These are phyloP conservation scores for Scheffersomyces stipitis DNA, from an alignment of 805 yeast genomes.

Conservation along the genomic window DNA sequence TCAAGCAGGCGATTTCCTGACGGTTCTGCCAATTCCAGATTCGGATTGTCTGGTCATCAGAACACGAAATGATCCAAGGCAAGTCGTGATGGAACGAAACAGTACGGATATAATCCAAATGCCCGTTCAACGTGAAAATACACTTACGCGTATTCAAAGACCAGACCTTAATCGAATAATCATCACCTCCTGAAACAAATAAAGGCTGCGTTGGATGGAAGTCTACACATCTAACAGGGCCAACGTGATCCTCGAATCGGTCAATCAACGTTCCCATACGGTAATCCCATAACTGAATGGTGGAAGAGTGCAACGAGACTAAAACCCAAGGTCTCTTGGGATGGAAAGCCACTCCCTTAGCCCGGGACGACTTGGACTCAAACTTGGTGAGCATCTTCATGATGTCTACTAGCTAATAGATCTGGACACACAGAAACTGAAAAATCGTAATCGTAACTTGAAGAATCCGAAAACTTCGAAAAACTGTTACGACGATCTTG, in stretches of 20 bases:
- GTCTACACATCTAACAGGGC: constrained; percentile 93
- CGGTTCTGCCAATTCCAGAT: constrained; percentile 99
- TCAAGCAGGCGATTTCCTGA: constrained; percentile 92
- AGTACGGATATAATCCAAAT: constrained; percentile 91
- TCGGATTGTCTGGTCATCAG: constrained; percentile 97
- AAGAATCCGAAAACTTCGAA: too few relatives aligned
- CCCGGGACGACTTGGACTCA: constrained; percentile 96
- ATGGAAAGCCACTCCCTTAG: constrained; percentile 96
- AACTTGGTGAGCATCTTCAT: constrained; percentile 54
- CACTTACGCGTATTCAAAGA: constrained; percentile 88
- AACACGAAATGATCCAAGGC: constrained; percentile 95
- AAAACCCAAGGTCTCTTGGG: constrained; percentile 95
- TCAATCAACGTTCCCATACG: constrained; percentile 98
- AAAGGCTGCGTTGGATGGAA: constrained; percentile 98
- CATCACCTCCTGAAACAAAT: constrained; percentile 97
- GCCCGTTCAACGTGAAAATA: constrained; percentile 88
- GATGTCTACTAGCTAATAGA: constrained; percentile 7
- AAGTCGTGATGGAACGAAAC: constrained; percentile 92
- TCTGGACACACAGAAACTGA: too few relatives aligned
- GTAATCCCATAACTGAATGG: constrained; percentile 99
- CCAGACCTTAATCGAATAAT: constrained; percentile 94
- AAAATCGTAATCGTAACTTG: too few relatives aligned
- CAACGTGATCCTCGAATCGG: constrained; percentile 96
- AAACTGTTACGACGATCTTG: too few relatives aligned
- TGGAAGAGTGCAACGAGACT: constrained; percentile 93